These are phyloP conservation scores for Zymoseptoria brevis DNA, from an alignment of 2,329 filamentous ascomycete genomes.

Conservation along the genomic window DNA sequence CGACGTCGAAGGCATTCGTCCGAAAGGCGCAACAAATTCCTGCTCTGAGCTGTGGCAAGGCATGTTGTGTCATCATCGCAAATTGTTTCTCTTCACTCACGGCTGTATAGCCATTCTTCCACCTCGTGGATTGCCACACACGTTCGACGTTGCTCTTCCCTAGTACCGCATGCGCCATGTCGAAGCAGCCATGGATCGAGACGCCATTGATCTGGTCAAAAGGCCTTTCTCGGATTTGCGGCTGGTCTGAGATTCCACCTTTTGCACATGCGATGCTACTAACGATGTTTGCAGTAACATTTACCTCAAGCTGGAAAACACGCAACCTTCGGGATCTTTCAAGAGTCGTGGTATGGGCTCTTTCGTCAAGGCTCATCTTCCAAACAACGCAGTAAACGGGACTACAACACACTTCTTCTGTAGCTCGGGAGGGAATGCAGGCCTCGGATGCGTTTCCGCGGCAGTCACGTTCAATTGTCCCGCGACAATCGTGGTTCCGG, in stretches of 20 bases:
- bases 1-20: no score
- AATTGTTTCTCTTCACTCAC: no score
- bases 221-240: conserved; percentile 59
- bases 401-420: conserved; percentile 60
- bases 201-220: conserved; percentile 63
- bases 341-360: conserved; percentile 70
- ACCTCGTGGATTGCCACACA: not conserved
- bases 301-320: conserved; percentile 77
- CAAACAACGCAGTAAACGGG: conserved; percentile 30
- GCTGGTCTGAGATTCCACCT: conserved; percentile 50
- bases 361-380: conserved; percentile 48
- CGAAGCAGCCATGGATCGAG: conserved; percentile 53
- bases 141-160: not conserved
- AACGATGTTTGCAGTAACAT: conserved; percentile 52
- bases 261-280: conserved; percentile 17
- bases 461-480: conserved; percentile 56
- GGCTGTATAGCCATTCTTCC: not conserved
- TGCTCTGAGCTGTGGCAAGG: no score
- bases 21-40: no score
- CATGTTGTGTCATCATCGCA: no score
- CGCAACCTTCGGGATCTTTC: conserved; percentile 83
- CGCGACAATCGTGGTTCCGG: conserved; percentile 68
- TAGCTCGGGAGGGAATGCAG: conserved; percentile 76
- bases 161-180: not conserved
- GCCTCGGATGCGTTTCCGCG: conserved; percentile 70